Evolutionary conservation across 2,329 filamentous ascomycete genomes (phyloP).

Genomic region (Ophiostoma ips): DNA sequence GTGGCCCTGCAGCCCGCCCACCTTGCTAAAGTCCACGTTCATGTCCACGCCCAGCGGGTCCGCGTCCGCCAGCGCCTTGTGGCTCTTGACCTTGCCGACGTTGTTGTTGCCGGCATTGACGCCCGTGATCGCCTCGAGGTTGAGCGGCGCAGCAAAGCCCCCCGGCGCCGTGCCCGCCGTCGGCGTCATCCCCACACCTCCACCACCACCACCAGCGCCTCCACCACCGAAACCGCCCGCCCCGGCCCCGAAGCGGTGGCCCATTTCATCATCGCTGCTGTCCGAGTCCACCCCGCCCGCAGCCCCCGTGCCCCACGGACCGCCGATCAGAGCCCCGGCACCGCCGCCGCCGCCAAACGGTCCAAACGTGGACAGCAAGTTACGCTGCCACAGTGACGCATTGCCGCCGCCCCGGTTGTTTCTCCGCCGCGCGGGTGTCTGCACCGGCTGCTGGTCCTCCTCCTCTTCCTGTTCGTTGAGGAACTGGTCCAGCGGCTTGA

Average conservation of each 20-base stretch:
- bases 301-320: conserved; percentile 60
- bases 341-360: conserved; percentile 83
- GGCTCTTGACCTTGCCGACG: conserved; percentile 86
- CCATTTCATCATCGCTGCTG: conserved; percentile 85
- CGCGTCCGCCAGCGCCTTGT: conserved; percentile 80
- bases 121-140: conserved; percentile 26
- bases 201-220: no score
- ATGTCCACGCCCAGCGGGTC: conserved; percentile 89
- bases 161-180: conserved; percentile 27
- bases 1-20: conserved; percentile 82
- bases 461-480: conserved; percentile 68
- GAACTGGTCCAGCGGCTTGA: conserved; percentile 60
- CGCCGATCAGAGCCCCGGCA: conserved; percentile 54
- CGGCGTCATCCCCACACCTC: conserved; percentile 49
- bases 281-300: conserved; percentile 79
- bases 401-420: conserved; percentile 48
- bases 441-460: conserved; percentile 51
- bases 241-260: conserved; percentile 25
- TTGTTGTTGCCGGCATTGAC: conserved; percentile 49
- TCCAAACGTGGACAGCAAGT: conserved; percentile 76
- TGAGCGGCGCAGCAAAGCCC: conserved; percentile 19
- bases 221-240: conserved; percentile 26
- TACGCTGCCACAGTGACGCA: conserved; percentile 55
- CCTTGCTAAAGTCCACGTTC: conserved; percentile 84
- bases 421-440: conserved; percentile 55